Evolutionary conservation across 257 asterid species (phyloP).

Genomic region (Haberlea rhodopensis): DNA sequence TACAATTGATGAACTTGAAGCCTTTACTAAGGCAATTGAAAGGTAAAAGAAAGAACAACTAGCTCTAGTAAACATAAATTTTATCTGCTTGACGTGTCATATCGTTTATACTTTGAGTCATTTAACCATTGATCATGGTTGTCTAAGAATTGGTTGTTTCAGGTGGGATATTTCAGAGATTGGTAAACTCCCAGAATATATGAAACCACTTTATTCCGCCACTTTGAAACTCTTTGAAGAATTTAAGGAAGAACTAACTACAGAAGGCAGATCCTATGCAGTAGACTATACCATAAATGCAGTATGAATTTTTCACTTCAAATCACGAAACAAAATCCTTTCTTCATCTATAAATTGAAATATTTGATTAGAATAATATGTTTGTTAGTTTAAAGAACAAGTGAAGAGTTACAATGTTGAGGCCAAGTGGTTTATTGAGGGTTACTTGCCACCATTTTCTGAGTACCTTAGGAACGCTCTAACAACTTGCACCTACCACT

Average conservation of each 20-base stretch:
- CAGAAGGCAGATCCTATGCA: constrained; percentile 26
- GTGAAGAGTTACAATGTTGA: constrained; percentile 19
- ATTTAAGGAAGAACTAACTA: constrained; percentile 11
- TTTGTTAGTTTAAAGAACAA: constrained; percentile 23
- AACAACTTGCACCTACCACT: constrained; percentile 2
- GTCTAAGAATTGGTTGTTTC: no score
- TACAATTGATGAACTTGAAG: constrained; percentile 14
- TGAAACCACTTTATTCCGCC: constrained; percentile 15
- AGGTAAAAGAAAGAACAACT: neutral
- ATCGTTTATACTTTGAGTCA: no score
- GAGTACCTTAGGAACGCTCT: constrained; percentile 15
- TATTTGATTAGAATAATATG: neutral
- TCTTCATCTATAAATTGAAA: neutral
- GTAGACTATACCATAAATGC: constrained; percentile 16
- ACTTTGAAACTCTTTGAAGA: constrained; percentile 16
- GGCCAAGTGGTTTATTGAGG: constrained; percentile 13
- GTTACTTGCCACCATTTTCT: constrained; percentile 22
- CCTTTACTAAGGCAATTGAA: constrained; percentile 18
- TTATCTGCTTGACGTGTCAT: neutral
- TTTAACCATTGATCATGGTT: no score
- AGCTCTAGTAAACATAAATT: neutral
- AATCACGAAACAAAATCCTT: no score
- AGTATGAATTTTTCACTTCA: neutral
- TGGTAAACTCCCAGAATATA: constrained; percentile 10
- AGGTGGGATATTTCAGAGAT: constrained; percentile 33